Conservation (phyloP, 2,329 filamentous ascomycete genomes). For the Colletotrichum scovillei region DNA sequence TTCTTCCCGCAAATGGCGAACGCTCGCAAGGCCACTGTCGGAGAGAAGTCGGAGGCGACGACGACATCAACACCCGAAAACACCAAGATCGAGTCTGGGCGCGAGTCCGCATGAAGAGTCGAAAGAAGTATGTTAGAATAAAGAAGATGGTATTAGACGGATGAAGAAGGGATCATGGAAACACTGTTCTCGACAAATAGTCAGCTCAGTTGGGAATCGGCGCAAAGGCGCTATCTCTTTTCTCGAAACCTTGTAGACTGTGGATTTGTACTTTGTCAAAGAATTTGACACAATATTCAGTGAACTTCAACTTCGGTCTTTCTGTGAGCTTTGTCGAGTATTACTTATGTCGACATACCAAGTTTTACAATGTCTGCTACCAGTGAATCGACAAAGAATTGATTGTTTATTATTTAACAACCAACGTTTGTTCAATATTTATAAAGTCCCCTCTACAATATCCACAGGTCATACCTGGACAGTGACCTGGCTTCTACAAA, state of each 20-base stretch:
- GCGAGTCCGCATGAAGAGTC: slow-evolving; percentile 6
- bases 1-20: slow-evolving; percentile 66
- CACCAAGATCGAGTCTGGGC: slow-evolving; percentile 25
- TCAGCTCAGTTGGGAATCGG: neutral
- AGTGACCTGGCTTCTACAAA: neutral
- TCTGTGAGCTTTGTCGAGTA: neutral
- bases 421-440: neutral
- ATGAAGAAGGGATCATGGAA: neutral
- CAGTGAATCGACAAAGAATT: neutral
- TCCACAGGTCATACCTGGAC: neutral
- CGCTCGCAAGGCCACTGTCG: slow-evolving; percentile 31
- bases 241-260: neutral
- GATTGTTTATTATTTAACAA: neutral
- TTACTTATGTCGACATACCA: neutral
- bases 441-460: neutral
- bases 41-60: slow-evolving; percentile 37
- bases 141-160: neutral
- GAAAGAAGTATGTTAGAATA: too few relatives aligned
- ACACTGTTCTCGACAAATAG: neutral
- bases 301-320: neutral
- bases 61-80: slow-evolving; percentile 25
- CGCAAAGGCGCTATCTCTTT: neutral
- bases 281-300: neutral
- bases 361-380: too few relatives aligned
- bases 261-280: neutral